Percentiles rank a stretch among this genome's conserved stretches.
These are phyloP conservation scores for Xylaria palmicola DNA, from an alignment of 495 filamentous ascomycete species.

Conservation along the genomic window DNA sequence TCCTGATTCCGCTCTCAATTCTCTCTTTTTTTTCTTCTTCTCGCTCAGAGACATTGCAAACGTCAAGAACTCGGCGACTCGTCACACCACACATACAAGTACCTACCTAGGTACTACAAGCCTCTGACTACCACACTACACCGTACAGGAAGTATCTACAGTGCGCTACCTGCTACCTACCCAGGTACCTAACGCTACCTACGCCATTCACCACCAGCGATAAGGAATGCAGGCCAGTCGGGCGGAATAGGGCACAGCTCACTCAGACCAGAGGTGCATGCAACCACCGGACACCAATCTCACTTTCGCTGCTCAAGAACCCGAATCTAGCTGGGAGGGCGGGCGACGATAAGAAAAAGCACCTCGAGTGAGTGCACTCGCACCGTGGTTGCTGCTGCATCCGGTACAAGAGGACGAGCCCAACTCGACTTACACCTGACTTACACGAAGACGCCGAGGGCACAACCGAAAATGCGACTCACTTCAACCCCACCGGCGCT, in stretches of 20 bases:
- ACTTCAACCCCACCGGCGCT: constrained; percentile 14
- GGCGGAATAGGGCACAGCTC: constrained; percentile 6
- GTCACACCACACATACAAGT: background rate
- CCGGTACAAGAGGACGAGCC: background rate
- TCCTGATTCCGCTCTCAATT: constrained; percentile 5
- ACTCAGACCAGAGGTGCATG: constrained; percentile 4
- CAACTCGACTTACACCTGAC: constrained; percentile 8
- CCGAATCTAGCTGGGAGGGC: background rate
- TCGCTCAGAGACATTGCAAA: background rate
- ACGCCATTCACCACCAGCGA: background rate
- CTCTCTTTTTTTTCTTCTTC: constrained; percentile 5
- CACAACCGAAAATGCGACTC: constrained; percentile 26
- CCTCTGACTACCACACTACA: background rate
- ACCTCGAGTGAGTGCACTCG: constrained; percentile 5
- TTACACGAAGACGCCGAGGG: constrained; percentile 9
- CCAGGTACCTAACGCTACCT: background rate
- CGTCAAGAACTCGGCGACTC: background rate
- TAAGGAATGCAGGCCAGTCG: constrained; percentile 1
- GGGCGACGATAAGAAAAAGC: constrained; percentile 8
- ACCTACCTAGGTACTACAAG: constrained; percentile 8
- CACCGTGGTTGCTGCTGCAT: constrained; percentile 1
- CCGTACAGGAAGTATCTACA: background rate
- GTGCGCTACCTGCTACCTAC: background rate
- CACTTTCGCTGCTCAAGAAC: background rate
- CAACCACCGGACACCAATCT: constrained; percentile 7